Conservation (phyloP, 2,329 filamentous ascomycete species). For the Byssothecium circinans region DNA sequence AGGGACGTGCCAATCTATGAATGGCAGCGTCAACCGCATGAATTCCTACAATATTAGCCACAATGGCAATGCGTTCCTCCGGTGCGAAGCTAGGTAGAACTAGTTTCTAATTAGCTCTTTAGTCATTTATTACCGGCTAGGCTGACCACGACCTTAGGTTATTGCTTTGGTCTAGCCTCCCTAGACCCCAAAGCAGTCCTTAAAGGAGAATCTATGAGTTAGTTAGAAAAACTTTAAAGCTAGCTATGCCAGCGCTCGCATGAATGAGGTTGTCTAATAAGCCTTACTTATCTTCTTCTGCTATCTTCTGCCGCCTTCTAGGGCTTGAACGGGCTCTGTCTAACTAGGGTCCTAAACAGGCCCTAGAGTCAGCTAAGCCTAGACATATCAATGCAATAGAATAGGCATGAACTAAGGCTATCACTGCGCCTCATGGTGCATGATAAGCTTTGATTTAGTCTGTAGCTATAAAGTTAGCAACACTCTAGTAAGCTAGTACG, state of each 20-base stretch:
- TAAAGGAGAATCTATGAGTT: constrained; percentile 2
- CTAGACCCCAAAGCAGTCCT: constrained; percentile 4
- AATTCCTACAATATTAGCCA: constrained; percentile 11
- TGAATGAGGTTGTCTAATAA: constrained; percentile 5
- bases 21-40: constrained; percentile 6
- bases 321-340: constrained; percentile 2
- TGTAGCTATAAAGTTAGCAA: constrained; percentile 14
- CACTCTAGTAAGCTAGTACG: constrained; percentile 8
- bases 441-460: constrained; percentile 12
- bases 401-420: constrained; percentile 11
- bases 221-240: constrained; percentile 8
- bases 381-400: constrained; percentile 6
- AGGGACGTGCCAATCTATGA: constrained; percentile 8
- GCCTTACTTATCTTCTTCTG: constrained; percentile 8
- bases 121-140: constrained; percentile 2
- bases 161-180: constrained; percentile 1
- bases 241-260: constrained; percentile 5
- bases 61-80: constrained; percentile 8
- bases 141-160: neutral
- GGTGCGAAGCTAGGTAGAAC: constrained; percentile 4
- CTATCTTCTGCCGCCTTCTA: neutral
- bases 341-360: constrained; percentile 5
- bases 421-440: constrained; percentile 7
- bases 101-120: constrained; percentile 3
- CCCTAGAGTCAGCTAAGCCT: constrained; percentile 4